A percentile compares a stretch with the other conserved stretches of the same genome.
phyloP scores from a whole-genome alignment of 495 filamentous ascomycete species.

The Podospora australis region DNA sequence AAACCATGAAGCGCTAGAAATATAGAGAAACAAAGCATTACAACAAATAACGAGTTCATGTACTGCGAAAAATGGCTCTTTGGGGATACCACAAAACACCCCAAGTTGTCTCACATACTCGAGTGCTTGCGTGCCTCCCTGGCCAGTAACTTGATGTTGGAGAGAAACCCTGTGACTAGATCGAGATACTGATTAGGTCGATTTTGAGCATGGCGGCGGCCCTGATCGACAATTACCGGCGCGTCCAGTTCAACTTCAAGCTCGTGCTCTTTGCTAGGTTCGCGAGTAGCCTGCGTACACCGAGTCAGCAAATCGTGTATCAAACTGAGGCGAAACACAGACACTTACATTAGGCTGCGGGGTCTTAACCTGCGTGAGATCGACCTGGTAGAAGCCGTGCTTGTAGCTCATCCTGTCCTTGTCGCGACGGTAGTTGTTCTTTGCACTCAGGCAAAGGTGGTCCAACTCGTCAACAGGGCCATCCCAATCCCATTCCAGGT shows the following conservation, averaged over 20 bases:
- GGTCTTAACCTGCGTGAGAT: constrained; percentile 79
- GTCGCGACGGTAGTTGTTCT: constrained; percentile 52
- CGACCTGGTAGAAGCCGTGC: constrained; percentile 77
- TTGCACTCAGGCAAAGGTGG: constrained; percentile 18
- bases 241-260: constrained; percentile 79
- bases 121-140: too few species aligned
- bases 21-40: too few species aligned
- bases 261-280: constrained; percentile 69
- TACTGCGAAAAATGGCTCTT: too few species aligned
- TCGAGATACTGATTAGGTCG: constrained; percentile 65
- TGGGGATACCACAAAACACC: too few species aligned
- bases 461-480: constrained; percentile 55
- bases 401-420: constrained; percentile 88
- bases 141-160: constrained; percentile 72
- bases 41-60: too few species aligned
- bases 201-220: constrained; percentile 48
- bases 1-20: too few species aligned
- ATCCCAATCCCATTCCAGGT: constrained; percentile 82
- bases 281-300: not conserved
- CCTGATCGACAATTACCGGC: constrained; percentile 61
- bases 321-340: constrained; percentile 2
- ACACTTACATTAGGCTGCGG: constrained; percentile 10
- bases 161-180: constrained; percentile 72
- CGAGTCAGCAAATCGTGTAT: not conserved
- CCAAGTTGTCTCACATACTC: too few species aligned